Percentiles rank a stretch among this genome's conserved stretches.
phyloP scores from a whole-genome alignment of 1,139 yeast species.

The Diutina scorzettiae region DNA sequence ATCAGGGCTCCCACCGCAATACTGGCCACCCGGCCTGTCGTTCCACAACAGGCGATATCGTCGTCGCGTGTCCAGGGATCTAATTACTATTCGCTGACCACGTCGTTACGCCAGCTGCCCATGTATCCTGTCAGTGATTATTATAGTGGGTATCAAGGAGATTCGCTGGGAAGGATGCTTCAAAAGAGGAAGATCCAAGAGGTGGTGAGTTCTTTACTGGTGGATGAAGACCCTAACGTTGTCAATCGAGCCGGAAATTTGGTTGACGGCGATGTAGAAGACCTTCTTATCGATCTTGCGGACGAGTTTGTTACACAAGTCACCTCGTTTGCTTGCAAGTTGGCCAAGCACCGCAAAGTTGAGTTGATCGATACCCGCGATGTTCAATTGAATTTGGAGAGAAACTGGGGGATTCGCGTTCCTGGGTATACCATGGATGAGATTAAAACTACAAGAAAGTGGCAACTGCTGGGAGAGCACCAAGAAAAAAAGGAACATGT shows the following conservation, averaged over 20 bases:
- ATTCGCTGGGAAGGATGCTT: slow-evolving; percentile 50
- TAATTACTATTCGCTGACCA: not conserved
- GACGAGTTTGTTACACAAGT: slow-evolving; percentile 94
- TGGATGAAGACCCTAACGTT: slow-evolving; percentile 48
- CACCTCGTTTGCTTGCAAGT: slow-evolving; percentile 82
- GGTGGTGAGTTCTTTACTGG: slow-evolving; percentile 68
- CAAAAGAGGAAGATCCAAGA: slow-evolving; percentile 84
- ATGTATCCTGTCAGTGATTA: slow-evolving; percentile 4
- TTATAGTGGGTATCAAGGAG: not conserved
- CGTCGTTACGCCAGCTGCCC: slow-evolving; percentile 3
- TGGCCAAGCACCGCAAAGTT: slow-evolving; percentile 88
- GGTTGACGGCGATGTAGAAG: slow-evolving; percentile 97
- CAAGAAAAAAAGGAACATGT: not conserved
- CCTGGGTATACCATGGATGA: slow-evolving; percentile 94
- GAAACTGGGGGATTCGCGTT: slow-evolving; percentile 89
- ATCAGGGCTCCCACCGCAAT: slow-evolving; percentile 3
- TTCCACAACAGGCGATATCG: not conserved
- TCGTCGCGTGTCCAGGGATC: not conserved
- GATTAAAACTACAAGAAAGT: slow-evolving; percentile 70
- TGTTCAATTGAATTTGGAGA: slow-evolving; percentile 81
- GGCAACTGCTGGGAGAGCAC: slow-evolving; percentile 65
- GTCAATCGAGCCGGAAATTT: slow-evolving; percentile 50
- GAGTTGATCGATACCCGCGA: slow-evolving; percentile 82
- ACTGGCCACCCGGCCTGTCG: not conserved
- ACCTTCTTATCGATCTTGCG: slow-evolving; percentile 76